These are phyloP conservation scores for Puccinia horiana DNA, from an alignment of 1,284 basidiomycete genomes.

Conservation along the genomic window DNA sequence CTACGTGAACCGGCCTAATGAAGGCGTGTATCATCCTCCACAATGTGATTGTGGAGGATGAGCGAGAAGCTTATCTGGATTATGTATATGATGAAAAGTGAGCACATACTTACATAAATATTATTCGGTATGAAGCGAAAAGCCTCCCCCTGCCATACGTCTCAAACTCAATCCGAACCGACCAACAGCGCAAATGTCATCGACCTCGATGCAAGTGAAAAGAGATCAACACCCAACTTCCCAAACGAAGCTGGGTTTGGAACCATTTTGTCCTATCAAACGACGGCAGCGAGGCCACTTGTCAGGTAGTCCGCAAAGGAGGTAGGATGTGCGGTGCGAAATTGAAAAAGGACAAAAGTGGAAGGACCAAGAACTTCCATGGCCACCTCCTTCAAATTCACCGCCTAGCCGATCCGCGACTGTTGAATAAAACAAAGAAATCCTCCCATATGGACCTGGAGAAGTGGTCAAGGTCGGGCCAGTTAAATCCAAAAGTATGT, in stretches of 20 bases:
- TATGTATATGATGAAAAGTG: too few species aligned
- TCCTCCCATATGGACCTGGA: neutral
- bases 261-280: neutral
- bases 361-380: neutral
- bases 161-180: too few species aligned
- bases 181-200: too few species aligned
- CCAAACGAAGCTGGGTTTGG: neutral
- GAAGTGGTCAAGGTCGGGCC: neutral
- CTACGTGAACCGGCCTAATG: too few species aligned
- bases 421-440: neutral
- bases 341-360: neutral
- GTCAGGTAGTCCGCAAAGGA: neutral
- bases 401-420: neutral
- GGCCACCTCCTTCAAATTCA: neutral
- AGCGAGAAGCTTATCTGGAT: too few species aligned
- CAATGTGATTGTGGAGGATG: too few species aligned
- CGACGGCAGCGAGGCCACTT: neutral
- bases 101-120: too few species aligned
- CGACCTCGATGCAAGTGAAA: too few species aligned
- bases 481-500: neutral
- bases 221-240: too few species aligned
- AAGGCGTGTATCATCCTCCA: too few species aligned
- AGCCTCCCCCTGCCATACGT: too few species aligned
- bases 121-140: too few species aligned
- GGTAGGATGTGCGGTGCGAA: neutral